Evolutionary conservation across 306 rosid genomes (phyloP).

Genomic region (Vicia faba): DNA sequence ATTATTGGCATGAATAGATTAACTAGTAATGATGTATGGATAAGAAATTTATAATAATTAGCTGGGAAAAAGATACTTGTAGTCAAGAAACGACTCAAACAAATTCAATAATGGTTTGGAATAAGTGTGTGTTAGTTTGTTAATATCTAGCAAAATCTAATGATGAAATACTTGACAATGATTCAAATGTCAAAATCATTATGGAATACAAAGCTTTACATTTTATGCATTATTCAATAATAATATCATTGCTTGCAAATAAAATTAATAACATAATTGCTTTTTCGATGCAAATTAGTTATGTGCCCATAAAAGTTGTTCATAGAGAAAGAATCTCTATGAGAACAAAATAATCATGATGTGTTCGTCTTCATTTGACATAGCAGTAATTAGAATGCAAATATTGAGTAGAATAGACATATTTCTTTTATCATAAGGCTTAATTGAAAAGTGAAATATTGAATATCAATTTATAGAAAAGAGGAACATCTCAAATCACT

Average conservation of each 20-base stretch:
- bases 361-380: too few species aligned
- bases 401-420: too few species aligned
- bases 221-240: conserved; percentile 16
- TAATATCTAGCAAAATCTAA: conserved; percentile 28
- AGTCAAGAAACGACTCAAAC: conserved; percentile 17
- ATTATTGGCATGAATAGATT: too few species aligned
- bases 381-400: too few species aligned
- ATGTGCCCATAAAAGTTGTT: background rate
- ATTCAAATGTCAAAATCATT: conserved; percentile 39
- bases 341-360: too few species aligned
- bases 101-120: conserved; percentile 16
- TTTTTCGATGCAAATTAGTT: background rate
- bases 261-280: conserved; percentile 17
- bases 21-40: too few species aligned
- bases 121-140: conserved; percentile 23
- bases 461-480: too few species aligned
- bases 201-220: conserved; percentile 30
- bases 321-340: background rate
- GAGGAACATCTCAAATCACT: too few species aligned
- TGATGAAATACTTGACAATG: conserved; percentile 30
- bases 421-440: too few species aligned
- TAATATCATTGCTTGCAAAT: conserved; percentile 25
- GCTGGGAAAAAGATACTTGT: too few species aligned
- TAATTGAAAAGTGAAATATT: too few species aligned
- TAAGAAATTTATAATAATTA: too few species aligned